Evolutionary conservation across 169 alveolate species (phyloP).

Genomic region (Plasmodium gonderi): DNA sequence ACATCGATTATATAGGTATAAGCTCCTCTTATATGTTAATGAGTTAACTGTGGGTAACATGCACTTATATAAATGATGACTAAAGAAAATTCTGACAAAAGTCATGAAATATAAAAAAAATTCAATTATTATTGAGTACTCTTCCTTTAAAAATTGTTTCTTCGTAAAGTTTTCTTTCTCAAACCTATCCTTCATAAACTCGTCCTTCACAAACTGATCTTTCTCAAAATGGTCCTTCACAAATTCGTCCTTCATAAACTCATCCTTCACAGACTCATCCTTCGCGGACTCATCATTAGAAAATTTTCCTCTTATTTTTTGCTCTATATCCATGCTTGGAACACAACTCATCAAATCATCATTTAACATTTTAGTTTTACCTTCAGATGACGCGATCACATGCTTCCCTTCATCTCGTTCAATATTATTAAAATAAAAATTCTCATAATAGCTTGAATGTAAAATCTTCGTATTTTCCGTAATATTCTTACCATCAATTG

Average conservation of each 20-base stretch:
- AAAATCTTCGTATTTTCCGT: not conserved
- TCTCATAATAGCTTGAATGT: not conserved
- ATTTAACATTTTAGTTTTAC: not conserved
- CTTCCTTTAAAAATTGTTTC: constrained; percentile 25
- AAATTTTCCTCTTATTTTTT: not conserved
- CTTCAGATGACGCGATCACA: not conserved
- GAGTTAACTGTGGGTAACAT: not conserved
- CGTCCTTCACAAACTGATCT: not conserved
- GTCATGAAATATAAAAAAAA: constrained; percentile 42
- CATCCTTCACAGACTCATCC: not conserved
- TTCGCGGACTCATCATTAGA: no score
- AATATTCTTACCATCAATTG: not conserved
- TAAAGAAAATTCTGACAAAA: constrained; percentile 27
- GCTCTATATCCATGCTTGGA: not conserved
- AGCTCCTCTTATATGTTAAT: not conserved
- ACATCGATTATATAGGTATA: constrained; percentile 46
- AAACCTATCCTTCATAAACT: not conserved
- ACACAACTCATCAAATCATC: not conserved
- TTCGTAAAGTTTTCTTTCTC: not conserved
- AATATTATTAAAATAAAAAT: not conserved
- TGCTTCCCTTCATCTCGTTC: not conserved
- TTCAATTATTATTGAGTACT: constrained; percentile 1
- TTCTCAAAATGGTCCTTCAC: not conserved
- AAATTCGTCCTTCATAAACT: constrained; percentile 11
- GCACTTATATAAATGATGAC: constrained; percentile 31